A percentile compares a stretch with the other conserved stretches of the same genome.
phyloP scores from a whole-genome alignment of 1,284 basidiomycete species.

The Vanrija sp. region DNA sequence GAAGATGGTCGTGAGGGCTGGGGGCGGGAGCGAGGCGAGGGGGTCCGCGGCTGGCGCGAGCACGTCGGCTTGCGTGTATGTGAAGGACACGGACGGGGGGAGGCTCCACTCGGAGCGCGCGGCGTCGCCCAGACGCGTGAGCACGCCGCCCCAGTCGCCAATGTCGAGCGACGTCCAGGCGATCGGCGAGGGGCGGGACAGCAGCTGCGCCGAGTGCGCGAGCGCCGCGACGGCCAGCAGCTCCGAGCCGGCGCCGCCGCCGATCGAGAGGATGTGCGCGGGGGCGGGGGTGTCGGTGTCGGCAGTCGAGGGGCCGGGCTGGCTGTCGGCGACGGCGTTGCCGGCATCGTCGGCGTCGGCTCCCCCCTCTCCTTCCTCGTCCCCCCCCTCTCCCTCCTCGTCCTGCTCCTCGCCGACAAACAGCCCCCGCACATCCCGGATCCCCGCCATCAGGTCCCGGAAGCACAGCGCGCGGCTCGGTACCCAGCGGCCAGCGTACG shows the following conservation, averaged over 20 bases:
- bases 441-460: conserved; percentile 45
- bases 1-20: conserved; percentile 46
- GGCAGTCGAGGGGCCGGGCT: background rate
- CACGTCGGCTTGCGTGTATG: conserved; percentile 38
- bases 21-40: conserved; percentile 3
- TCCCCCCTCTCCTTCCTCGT: conserved; percentile 2
- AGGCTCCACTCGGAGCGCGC: conserved; percentile 29
- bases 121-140: conserved; percentile 26
- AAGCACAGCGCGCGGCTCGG: conserved; percentile 48
- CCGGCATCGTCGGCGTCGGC: conserved; percentile 6
- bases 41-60: conserved; percentile 14
- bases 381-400: conserved; percentile 11
- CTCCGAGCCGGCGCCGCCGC: conserved; percentile 50
- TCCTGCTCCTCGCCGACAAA: conserved; percentile 35
- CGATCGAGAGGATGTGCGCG: conserved; percentile 40
- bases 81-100: conserved; percentile 16
- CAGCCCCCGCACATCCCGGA: conserved; percentile 37
- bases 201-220: conserved; percentile 11
- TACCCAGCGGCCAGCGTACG: conserved; percentile 51
- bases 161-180: conserved; percentile 41
- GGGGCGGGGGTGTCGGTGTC: background rate
- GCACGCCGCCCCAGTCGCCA: conserved; percentile 39
- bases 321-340: conserved; percentile 1
- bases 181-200: conserved; percentile 7
- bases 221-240: conserved; percentile 44